Evolutionary conservation across 805 yeast genomes (phyloP), one percentile per base, ranked within the genome.

Genomic region (Sporopachydermia lactativora): DNA sequence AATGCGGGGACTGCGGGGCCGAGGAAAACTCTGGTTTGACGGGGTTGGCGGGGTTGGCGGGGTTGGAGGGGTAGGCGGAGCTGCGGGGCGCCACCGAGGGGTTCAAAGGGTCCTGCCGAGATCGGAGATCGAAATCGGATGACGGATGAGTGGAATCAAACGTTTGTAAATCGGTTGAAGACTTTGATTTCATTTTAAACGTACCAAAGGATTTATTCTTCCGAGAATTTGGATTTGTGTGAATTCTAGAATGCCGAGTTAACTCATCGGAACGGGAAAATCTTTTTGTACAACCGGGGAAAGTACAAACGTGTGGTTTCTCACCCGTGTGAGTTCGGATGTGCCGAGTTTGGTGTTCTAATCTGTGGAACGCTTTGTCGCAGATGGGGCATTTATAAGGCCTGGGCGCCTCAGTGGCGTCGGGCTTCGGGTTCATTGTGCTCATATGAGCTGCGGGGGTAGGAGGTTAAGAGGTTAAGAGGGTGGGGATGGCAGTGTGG

Each of bases 301-400:
- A 84, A 15, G 76, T 71, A 59, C 96, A 85, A 39, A 75, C 77
- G 54, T 82, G 92, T 2, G 95, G 95, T 56, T 84, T 82, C 57
- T 85, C 95, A 39, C 96, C 96, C 1, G 96, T 85, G 61, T 85
- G 95, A 5, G 95, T 85, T 43, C 95, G 67, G 49, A 86, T 80
- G 57, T 85, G 96, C 49, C 96, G 70, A 8, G 94, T 85, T 55
- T 83, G 94, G 58, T 85, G 96, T 58, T 85, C 96, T 38, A 85
- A 64, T 45, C 95, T 69, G 57, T 83, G 89, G 57, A 85, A 85
- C 5, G 94, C 84, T 61, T 84, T 82, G 39, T 74, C 77, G 59
- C 96, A 85, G 51, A 81, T 66, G 15, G 88, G 78, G 53, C 96
- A 85, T 51, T 77, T 75, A 65, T 81, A 86, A 2, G 95, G 96